A percentile compares a stretch with the other conserved stretches of the same genome.
These are phyloP conservation scores for Hypholoma fasciculare DNA, from an alignment of 768 basidiomycete species.

Conservation along the genomic window DNA sequence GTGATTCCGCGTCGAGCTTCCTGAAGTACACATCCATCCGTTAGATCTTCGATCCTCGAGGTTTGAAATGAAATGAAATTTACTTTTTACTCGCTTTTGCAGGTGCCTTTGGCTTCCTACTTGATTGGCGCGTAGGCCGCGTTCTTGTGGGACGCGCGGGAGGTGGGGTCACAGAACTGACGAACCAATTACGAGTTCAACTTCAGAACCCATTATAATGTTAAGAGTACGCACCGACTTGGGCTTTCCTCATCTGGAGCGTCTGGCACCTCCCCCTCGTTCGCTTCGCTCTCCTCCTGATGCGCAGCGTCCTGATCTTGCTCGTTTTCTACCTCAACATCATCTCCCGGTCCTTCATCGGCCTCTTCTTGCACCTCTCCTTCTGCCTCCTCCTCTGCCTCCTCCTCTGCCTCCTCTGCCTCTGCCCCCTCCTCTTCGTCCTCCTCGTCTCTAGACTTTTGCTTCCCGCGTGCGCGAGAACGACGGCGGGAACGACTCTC, in stretches of 20 bases:
- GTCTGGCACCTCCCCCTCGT: neutral
- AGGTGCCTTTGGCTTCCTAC: neutral
- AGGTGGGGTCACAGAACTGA: no score
- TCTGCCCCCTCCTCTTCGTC: slow-evolving; percentile 13
- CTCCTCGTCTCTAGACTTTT: slow-evolving; percentile 8
- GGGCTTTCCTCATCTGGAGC: neutral
- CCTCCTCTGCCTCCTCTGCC: slow-evolving; percentile 15
- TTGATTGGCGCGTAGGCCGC: neutral
- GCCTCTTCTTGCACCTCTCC: slow-evolving; percentile 12
- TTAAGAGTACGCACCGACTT: neutral
- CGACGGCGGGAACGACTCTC: slow-evolving; percentile 13
- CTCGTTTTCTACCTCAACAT: neutral
- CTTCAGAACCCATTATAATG: neutral
- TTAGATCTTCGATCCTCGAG: neutral
- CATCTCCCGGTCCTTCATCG: slow-evolving; percentile 1
- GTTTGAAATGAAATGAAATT: neutral
- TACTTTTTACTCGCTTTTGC: slow-evolving; percentile 13
- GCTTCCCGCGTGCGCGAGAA: slow-evolving; percentile 6
- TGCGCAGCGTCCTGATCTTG: neutral
- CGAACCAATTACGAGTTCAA: no score
- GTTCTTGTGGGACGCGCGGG: no score
- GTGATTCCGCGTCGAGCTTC: slow-evolving; percentile 9
- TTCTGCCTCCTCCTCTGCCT: slow-evolving; percentile 10
- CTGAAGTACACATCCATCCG: neutral
- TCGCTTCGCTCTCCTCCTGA: neutral